A percentile compares a stretch with the other conserved stretches of the same genome.
Conservation (phyloP, 495 filamentous ascomycete species). For the Mytilinidion resinicola region DNA sequence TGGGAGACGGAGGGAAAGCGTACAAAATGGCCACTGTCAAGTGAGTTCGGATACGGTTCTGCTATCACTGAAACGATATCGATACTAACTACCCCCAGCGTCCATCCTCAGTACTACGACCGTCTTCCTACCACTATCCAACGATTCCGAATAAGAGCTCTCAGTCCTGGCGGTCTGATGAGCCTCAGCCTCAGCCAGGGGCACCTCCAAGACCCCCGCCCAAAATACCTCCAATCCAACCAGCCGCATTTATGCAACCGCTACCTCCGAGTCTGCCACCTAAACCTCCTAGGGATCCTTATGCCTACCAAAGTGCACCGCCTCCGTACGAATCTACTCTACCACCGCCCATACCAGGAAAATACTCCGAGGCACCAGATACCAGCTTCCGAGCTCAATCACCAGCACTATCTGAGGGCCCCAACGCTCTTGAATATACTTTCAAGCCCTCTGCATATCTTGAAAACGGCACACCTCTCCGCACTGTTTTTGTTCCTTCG, state of each 20-base stretch:
- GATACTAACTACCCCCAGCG: slow-evolving; percentile 8
- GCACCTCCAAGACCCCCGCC: slow-evolving; percentile 12
- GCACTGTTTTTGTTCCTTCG: slow-evolving; percentile 79
- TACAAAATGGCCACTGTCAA: not conserved
- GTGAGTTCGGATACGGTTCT: slow-evolving; percentile 8
- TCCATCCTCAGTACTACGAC: slow-evolving; percentile 10
- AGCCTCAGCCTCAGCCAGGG: slow-evolving; percentile 1
- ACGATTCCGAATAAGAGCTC: slow-evolving; percentile 22
- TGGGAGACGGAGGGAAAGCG: slow-evolving; percentile 16
- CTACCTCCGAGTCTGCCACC: slow-evolving; percentile 24
- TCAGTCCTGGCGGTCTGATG: slow-evolving; percentile 13
- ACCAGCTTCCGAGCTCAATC: not conserved
- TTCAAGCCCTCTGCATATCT: slow-evolving; percentile 83
- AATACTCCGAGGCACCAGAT: slow-evolving; percentile 16
- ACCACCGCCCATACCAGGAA: slow-evolving; percentile 42
- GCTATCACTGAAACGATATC: not conserved
- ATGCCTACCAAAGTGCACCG: slow-evolving; percentile 5
- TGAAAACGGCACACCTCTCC: slow-evolving; percentile 78
- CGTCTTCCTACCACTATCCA: slow-evolving; percentile 25
- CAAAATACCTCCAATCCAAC: slow-evolving; percentile 11
- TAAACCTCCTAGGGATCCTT: slow-evolving; percentile 30
- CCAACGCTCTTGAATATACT: slow-evolving; percentile 49
- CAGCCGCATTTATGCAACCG: slow-evolving; percentile 5
- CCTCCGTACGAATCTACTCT: slow-evolving; percentile 32
- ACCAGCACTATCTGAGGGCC: slow-evolving; percentile 16